Conservation (phyloP, 163 green algal species). For the Prototheca cutis region DNA sequence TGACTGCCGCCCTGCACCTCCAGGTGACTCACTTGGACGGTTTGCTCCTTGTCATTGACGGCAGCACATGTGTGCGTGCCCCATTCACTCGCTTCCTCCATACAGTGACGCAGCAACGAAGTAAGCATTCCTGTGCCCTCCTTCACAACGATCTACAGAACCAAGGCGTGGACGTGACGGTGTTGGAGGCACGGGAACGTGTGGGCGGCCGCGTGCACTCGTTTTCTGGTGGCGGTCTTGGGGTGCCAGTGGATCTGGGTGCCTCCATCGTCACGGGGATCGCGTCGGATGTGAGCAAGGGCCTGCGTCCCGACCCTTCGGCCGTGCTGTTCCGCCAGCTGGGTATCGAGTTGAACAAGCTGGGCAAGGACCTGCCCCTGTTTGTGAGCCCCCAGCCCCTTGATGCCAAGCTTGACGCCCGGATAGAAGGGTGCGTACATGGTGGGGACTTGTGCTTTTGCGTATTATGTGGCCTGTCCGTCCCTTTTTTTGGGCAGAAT, state of each 20-base stretch:
- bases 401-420: slow-evolving; percentile 19
- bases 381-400: slow-evolving; percentile 40
- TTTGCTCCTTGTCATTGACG: too few relatives aligned
- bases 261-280: slow-evolving; percentile 76
- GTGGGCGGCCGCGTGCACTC: slow-evolving; percentile 71
- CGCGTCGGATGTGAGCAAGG: slow-evolving; percentile 20
- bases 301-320: slow-evolving; percentile 40
- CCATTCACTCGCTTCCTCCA: too few relatives aligned
- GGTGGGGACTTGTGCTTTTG: too few relatives aligned
- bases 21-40: slow-evolving; percentile 29
- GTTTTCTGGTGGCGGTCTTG: slow-evolving; percentile 31
- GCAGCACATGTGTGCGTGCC: too few relatives aligned
- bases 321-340: slow-evolving; percentile 34
- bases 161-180: slow-evolving; percentile 43
- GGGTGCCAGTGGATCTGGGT: slow-evolving; percentile 62
- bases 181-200: slow-evolving; percentile 67
- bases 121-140: too few relatives aligned
- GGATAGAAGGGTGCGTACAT: slow-evolving; percentile 16
- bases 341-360: slow-evolving; percentile 40
- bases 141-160: too few relatives aligned
- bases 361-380: slow-evolving; percentile 45
- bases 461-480: too few relatives aligned
- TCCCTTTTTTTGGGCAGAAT: too few relatives aligned
- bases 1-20: slow-evolving; percentile 53
- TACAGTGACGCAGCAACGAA: too few relatives aligned